Base-by-base conservation (phyloP, 139 green algal genomes). In the Diplosphaera chodatii region DNA sequence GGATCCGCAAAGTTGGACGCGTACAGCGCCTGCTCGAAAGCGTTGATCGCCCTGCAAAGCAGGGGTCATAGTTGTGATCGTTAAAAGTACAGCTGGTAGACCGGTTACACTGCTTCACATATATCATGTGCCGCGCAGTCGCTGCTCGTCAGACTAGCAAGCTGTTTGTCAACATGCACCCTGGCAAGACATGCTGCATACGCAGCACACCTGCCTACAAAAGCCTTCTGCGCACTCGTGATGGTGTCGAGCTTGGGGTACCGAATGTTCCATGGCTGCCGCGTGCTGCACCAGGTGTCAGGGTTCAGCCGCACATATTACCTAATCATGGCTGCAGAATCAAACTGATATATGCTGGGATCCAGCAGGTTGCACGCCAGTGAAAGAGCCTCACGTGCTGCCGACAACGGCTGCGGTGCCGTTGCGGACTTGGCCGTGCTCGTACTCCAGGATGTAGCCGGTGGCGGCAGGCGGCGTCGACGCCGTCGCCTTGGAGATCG, bases 381-480 rank as follows among this genome's bases (percentile, higher is more conserved):
- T 20, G 37, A 48, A 10, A 48, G 48, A 27, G 4, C 3, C 48
- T 23, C 48, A 59, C 48, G 4, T 59, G 16, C 25, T 69, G 34
- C n/a, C 22, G n/a, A 63, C 67, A 33, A 75, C 40, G 18, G 33
- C 21, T 10, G 62, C 56, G 32, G 37, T 28, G 31, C 55, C 34
- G 32, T 75, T 75, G 62, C 27, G 28, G 29, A 68, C 66, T 32
- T 75, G 33, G 23, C 70, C 70, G 23, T 75, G 70, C 27, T 40
- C 33, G 62, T 75, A 75, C 70, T 75, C 70, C 18, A 75, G 23
- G n/a, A 69, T 68, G 62, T 75, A 75, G 34, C 70, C 70, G 5
- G 56, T 62, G 37, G 29, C 65, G 32, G 22, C 31, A 32, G 32
- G 55, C 32, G 29, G 55, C 25, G 56, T 74, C 20, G 4, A 34